These are phyloP conservation scores for Saposhnikovia divaricata DNA, from an alignment of 129 eudicot species.

Conservation along the genomic window DNA sequence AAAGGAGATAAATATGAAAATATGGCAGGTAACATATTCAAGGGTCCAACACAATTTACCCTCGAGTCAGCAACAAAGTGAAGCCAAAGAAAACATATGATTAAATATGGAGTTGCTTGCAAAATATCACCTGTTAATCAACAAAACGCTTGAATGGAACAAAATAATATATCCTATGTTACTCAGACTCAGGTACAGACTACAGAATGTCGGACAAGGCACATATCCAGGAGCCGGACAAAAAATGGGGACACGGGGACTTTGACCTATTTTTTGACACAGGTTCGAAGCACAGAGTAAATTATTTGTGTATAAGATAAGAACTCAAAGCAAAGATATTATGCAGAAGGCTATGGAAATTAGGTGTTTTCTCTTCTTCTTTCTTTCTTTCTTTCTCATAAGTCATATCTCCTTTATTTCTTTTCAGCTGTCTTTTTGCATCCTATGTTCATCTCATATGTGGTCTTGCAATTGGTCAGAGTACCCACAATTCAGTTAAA, in stretches of 20 bases:
- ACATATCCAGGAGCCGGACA: neutral
- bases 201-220: neutral
- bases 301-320: too few relatives aligned
- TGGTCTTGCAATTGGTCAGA: neutral
- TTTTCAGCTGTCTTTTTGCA: neutral
- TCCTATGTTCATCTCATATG: neutral
- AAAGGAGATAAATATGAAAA: neutral
- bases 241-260: neutral
- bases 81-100: neutral
- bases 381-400: too few relatives aligned
- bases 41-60: neutral
- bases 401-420: neutral
- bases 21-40: neutral
- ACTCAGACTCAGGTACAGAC: neutral
- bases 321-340: neutral
- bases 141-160: neutral
- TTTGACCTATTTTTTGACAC: neutral
- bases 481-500: neutral
- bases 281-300: neutral
- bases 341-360: neutral
- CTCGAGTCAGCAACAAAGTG: neutral
- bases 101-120: neutral
- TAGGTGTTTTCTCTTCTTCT: neutral
- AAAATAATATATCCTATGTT: neutral
- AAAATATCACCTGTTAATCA: too few relatives aligned